These are phyloP conservation scores for Xanthoconium separans DNA, from an alignment of 1,284 basidiomycete genomes.

Conservation along the genomic window DNA sequence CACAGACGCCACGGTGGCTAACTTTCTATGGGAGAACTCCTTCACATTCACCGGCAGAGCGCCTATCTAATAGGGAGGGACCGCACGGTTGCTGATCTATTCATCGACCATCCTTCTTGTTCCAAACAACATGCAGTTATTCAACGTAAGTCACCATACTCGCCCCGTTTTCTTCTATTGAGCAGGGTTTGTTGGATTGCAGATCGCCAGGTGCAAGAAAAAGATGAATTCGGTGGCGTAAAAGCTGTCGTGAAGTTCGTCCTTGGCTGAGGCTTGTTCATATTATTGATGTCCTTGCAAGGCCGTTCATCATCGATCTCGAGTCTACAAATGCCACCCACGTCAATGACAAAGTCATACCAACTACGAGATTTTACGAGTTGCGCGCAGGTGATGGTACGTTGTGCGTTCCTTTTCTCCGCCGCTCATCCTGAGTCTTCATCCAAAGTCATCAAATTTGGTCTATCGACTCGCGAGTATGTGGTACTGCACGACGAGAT, in stretches of 20 bases:
- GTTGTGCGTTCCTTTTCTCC: constrained; percentile 23
- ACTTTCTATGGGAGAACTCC: constrained; percentile 57
- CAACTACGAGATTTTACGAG: constrained; percentile 89
- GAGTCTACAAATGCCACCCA: constrained; percentile 95
- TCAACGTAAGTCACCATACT: constrained; percentile 62
- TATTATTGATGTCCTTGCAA: constrained; percentile 32
- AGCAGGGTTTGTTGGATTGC: constrained; percentile 8
- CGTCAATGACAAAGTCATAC: constrained; percentile 87
- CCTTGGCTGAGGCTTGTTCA: not conserved
- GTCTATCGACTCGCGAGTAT: constrained; percentile 84
- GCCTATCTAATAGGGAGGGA: constrained; percentile 95
- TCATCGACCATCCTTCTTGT: constrained; percentile 92
- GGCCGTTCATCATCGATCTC: constrained; percentile 94
- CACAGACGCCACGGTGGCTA: not conserved
- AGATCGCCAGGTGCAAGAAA: constrained; percentile 83
- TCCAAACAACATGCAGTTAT: constrained; percentile 99
- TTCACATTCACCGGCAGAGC: constrained; percentile 91
- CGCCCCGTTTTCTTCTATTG: constrained; percentile 5
- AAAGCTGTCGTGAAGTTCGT: constrained; percentile 81
- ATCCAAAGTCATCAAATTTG: constrained; percentile 84
- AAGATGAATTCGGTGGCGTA: constrained; percentile 84
- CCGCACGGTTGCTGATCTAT: constrained; percentile 83
- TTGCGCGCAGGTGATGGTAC: constrained; percentile 83
- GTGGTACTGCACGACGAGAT: constrained; percentile 85
- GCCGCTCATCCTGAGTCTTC: constrained; percentile 5